A percentile compares a stretch with the other conserved stretches of the same genome.
Conservation (phyloP, 2,329 filamentous ascomycete species). For the Plenodomus biglobosus region DNA sequence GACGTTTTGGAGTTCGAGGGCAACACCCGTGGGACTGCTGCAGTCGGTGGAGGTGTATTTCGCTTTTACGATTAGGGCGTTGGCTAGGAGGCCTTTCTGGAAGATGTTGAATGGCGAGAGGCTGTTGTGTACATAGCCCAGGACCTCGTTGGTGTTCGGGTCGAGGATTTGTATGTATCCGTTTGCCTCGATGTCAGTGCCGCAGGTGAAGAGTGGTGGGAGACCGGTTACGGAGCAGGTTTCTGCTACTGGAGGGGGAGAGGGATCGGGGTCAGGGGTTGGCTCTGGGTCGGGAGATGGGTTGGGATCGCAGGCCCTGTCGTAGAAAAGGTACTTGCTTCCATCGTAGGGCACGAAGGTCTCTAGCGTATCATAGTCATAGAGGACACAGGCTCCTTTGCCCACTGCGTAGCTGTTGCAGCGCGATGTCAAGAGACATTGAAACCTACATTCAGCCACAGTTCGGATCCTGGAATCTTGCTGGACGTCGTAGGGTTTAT, state of each 20-base stretch:
- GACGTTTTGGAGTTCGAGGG: background rate
- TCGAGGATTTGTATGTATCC: background rate
- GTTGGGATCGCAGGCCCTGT: background rate
- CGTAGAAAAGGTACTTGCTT: background rate
- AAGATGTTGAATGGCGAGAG: background rate
- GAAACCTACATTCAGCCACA: background rate
- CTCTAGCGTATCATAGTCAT: background rate
- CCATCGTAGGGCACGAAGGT: background rate
- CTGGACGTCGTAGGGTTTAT: background rate
- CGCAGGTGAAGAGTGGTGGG: background rate
- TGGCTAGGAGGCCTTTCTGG: background rate
- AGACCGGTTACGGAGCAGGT: background rate
- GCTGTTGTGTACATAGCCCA: background rate
- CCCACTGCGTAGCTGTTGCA: background rate
- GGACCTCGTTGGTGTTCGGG: background rate
- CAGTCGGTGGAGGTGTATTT: background rate
- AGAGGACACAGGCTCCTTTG: background rate
- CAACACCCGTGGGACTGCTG: background rate
- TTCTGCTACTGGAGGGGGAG: background rate
- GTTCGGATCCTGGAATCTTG: background rate
- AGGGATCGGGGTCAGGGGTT: background rate
- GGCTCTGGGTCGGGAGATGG: background rate
- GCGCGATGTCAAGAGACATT: background rate
- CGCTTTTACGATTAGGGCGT: background rate
- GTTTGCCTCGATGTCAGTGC: background rate